Base-by-base conservation (phyloP, 345 rosid species). In the Alliaria petiolata region DNA sequence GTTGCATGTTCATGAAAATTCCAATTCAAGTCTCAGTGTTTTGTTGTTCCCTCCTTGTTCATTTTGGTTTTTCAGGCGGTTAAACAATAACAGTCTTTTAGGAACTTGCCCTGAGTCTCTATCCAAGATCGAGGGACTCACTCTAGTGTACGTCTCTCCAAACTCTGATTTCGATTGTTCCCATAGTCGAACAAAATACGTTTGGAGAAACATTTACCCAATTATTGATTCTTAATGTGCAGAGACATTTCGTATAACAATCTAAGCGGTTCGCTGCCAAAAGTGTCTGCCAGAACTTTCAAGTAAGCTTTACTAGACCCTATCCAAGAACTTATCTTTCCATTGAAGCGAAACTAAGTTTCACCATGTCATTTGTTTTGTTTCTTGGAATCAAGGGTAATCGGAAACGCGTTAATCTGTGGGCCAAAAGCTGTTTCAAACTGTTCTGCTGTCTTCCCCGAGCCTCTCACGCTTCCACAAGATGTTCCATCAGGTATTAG, bases 191-290 rank as follows among this genome's bases (percentile, higher is more conserved):
- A 50, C 3, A 22, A 20, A 6, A 16, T 35, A 39, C 36, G 34
- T 62, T 8, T 0, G 36, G n/a, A 19, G 45, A 3, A 44, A 3
- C 22, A 1, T 2, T 12, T 20, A 22, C n/a, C 6, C 3, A 9
- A 43, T 47, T 40, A 25, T n/a, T 46, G 33, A n/a, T 69, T 17
- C 50, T 65, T 53, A 26, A 62, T 62, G 26, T 82, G 82, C 68
- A 95, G 99, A 49, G 99, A 95, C 78, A 84, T 95, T 54, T 90
- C 99, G 10, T 95, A 79, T 74, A 95, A 95, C 84, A 95, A 95
- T 79, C 80, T 95, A 68, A 90, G 98, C 6, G 99, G 99, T 70
- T 78, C 96, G 31, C 55, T 90, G 75, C 99, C 99, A 43, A 95
- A 86, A 83, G 80, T 90, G 79, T 87, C 92, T 44, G 91, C 98